These are phyloP conservation scores for Camptophora hylomeconis DNA, from an alignment of 2,329 filamentous ascomycete genomes.

Conservation along the genomic window DNA sequence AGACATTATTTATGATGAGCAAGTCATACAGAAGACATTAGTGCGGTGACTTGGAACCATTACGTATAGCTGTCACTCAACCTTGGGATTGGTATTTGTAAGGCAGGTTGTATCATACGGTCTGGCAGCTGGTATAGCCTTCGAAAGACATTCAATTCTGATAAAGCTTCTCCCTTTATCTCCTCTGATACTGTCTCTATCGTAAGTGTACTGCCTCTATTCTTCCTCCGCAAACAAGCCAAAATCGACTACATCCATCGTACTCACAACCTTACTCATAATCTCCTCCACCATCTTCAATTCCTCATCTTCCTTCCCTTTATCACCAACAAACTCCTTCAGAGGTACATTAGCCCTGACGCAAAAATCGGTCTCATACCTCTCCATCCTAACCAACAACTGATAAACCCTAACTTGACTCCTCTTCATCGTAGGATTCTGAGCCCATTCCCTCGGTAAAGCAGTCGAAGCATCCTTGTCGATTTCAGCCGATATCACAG, in stretches of 20 bases:
- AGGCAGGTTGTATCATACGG: too few species aligned
- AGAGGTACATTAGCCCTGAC: constrained; percentile 83
- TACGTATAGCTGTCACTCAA: too few species aligned
- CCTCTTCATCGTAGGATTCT: constrained; percentile 19
- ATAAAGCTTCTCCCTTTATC: too few species aligned
- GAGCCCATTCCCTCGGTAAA: constrained; percentile 6
- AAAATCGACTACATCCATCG: constrained; percentile 71
- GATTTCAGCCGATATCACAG: constrained; percentile 9
- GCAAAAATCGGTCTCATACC: constrained; percentile 65
- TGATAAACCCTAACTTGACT: constrained; percentile 55
- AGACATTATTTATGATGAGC: too few species aligned
- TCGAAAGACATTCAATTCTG: too few species aligned
- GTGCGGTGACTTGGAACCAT: too few species aligned
- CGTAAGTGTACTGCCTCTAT: background rate
- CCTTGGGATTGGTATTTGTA: too few species aligned
- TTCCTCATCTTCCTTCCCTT: constrained; percentile 52
- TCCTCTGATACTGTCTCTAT: too few species aligned
- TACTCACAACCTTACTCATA: constrained; percentile 46
- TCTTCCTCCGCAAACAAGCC: constrained; percentile 44
- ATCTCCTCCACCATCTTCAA: constrained; percentile 34
- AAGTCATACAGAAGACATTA: too few species aligned
- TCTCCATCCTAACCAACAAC: constrained; percentile 62
- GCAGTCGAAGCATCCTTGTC: constrained; percentile 4
- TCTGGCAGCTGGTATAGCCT: too few species aligned
- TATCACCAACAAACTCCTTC: constrained; percentile 57